Percentiles rank a stretch among this genome's conserved stretches.
Evolutionary conservation across 2,329 filamentous ascomycete species (phyloP).

Genomic region (Colletotrichum gloeosporioides): DNA sequence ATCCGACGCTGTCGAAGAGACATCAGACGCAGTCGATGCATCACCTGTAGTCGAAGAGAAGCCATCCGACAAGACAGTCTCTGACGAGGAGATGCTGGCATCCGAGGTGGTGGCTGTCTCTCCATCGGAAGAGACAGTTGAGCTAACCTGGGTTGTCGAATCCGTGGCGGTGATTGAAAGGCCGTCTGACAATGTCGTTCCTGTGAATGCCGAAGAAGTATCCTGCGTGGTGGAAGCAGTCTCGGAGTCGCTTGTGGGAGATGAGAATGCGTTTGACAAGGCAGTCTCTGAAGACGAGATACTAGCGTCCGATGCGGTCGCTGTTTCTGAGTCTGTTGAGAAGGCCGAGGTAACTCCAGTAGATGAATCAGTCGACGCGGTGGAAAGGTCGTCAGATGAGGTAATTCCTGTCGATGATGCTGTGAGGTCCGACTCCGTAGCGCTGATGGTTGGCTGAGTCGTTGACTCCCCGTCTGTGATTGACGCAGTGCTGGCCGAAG

Average conservation of each 20-base stretch:
- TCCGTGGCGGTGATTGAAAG: too few relatives aligned
- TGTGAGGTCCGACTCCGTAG: not conserved
- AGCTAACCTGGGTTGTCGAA: too few relatives aligned
- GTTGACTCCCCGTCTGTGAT: not conserved
- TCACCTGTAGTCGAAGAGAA: not conserved
- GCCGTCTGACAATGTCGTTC: too few relatives aligned
- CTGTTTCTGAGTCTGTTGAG: not conserved
- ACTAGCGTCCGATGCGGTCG: not conserved
- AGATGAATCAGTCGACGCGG: rapidly evolving
- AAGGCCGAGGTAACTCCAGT: not conserved
- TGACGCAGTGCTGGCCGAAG: not conserved
- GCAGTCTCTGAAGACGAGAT: not conserved
- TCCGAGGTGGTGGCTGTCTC: too few relatives aligned
- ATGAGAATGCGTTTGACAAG: not conserved
- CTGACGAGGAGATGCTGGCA: too few relatives aligned
- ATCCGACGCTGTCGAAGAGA: not conserved
- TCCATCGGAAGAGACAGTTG: too few relatives aligned
- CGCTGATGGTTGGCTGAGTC: not conserved
- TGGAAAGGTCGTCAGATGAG: not conserved
- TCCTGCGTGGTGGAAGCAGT: too few relatives aligned
- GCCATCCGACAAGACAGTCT: too few relatives aligned
- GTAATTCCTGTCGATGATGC: not conserved
- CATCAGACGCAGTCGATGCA: not conserved
- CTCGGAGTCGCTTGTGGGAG: not conserved
- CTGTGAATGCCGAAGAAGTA: too few relatives aligned